Evolutionary conservation across 2,329 filamentous ascomycete species (phyloP).

Genomic region (Aureobasidium sp.): DNA sequence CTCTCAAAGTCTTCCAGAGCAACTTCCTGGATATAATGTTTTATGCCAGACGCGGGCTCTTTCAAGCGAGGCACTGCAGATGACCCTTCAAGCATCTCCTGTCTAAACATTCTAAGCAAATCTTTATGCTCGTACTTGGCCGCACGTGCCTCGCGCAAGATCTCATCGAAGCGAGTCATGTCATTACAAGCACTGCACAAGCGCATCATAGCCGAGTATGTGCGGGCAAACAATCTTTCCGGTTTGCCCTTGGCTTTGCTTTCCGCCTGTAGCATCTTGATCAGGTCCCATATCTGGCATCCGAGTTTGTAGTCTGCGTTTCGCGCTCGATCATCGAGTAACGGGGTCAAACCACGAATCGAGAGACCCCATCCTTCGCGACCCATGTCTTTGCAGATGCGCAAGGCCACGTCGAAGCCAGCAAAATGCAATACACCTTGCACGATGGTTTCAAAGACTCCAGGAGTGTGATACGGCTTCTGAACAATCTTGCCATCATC

Average conservation of each 20-base stretch:
- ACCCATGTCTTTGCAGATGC: slow-evolving; percentile 37
- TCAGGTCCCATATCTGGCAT: slow-evolving; percentile 37
- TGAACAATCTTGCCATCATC: slow-evolving; percentile 32
- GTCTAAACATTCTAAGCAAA: slow-evolving; percentile 18
- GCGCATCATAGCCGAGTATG: slow-evolving; percentile 23
- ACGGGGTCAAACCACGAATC: slow-evolving; percentile 31
- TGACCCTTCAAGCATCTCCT: not conserved
- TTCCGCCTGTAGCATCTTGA: slow-evolving; percentile 24
- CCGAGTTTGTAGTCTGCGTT: slow-evolving; percentile 33
- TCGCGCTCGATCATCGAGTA: slow-evolving; percentile 37
- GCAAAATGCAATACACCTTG: slow-evolving; percentile 38
- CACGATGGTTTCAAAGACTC: slow-evolving; percentile 38
- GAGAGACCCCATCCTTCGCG: slow-evolving; percentile 41
- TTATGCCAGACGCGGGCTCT: not conserved
- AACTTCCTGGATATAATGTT: not conserved
- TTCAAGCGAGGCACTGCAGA: not conserved
- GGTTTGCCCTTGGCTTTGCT: slow-evolving; percentile 1
- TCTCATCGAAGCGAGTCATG: slow-evolving; percentile 7
- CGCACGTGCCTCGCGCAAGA: slow-evolving; percentile 18
- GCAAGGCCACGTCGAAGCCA: slow-evolving; percentile 38
- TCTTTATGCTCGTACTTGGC: slow-evolving; percentile 4
- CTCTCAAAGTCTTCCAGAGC: not conserved
- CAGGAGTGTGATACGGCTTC: slow-evolving; percentile 37
- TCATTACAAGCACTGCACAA: slow-evolving; percentile 21
- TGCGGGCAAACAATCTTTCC: slow-evolving; percentile 18